Base-by-base conservation (phyloP, 2,329 filamentous ascomycete species). In the Arthrobotrys entomopaga region DNA sequence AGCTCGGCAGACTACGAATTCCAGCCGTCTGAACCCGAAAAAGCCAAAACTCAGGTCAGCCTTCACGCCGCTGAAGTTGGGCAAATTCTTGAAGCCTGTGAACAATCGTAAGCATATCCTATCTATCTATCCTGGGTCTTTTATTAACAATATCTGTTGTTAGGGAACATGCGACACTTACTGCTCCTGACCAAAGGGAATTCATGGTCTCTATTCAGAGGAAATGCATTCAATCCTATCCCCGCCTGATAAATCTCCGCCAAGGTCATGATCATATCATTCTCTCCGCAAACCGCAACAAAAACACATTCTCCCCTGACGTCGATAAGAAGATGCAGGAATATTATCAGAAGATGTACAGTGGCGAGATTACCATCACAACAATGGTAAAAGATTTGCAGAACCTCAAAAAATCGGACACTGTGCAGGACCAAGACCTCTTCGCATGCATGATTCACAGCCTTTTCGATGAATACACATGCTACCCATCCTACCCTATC, bases 361-460 rank as follows among this genome's bases (percentile, higher is more conserved):
- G 92, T 77, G 90, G 92, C 77, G 92, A 97, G 77, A 88, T 93
- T 19, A 90, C 94, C 76, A 91, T 97, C 16, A 88, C 92, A 65
- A 88, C 92, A 64, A 91, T 99, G 77, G 90, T 99, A 59, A 89
- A 91, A 75, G 87, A 92, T 43, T 87, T 99, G 79, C 89, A 92
- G 76, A 87, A 87, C 65, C 96, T 97, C 83, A 98, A 99, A 81
- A 89, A 89, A 65, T 98, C 96, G 0, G 88, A 88, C 54, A 91
- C 95, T 73, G 86, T 92, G 1, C 84, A 90, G 15, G 92, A 97
- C 74, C 95, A 98, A 81, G 95, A 99, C 80, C 87, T 97, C 5
- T 99, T 99, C 80, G 91, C 94, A 13, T 97, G 94, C 83, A 99
- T 99, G 93, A 96, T 99, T 40, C 93, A 97, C 79, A 95, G 95